Percentiles rank a stretch among this genome's conserved stretches.
Conservation (phyloP, 257 asterid genomes). For the Ligustrum vulgare region DNA sequence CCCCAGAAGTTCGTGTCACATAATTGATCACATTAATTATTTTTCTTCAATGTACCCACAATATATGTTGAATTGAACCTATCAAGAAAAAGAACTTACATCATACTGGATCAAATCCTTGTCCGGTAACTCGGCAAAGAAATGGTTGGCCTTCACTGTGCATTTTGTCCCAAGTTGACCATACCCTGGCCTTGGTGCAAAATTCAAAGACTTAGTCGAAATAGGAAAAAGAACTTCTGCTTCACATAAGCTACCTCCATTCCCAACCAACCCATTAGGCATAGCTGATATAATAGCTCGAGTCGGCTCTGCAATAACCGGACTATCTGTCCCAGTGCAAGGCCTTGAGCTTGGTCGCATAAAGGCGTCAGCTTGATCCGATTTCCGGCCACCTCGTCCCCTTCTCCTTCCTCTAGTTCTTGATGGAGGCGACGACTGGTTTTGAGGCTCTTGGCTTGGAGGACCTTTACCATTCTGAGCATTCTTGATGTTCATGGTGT, state of each 20-base stretch:
- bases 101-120: slow-evolving; percentile 96
- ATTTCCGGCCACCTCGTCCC: slow-evolving; percentile 79
- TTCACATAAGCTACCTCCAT: slow-evolving; percentile 33
- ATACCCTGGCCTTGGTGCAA: slow-evolving; percentile 84
- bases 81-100: slow-evolving; percentile 51
- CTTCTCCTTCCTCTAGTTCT: slow-evolving; percentile 77
- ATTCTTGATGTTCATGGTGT: slow-evolving; percentile 42
- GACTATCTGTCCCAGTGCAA: slow-evolving; percentile 65
- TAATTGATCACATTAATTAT: slow-evolving; percentile 26
- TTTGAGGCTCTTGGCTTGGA: slow-evolving; percentile 50
- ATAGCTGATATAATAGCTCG: slow-evolving; percentile 33
- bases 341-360: slow-evolving; percentile 91
- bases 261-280: slow-evolving; percentile 25
- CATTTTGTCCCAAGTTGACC: slow-evolving; percentile 94
- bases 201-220: slow-evolving; percentile 76
- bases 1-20: slow-evolving; percentile 38
- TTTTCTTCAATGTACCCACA: slow-evolving; percentile 14
- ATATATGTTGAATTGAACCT: slow-evolving; percentile 10
- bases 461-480: slow-evolving; percentile 65
- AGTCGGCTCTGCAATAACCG: slow-evolving; percentile 30
- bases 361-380: slow-evolving; percentile 73
- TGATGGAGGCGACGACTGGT: slow-evolving; percentile 67
- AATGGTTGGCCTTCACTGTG: slow-evolving; percentile 97
- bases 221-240: slow-evolving; percentile 49
- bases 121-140: slow-evolving; percentile 87